Base-by-base conservation (phyloP, 1,139 yeast genomes). In the Suhomyces bribrorum region DNA sequence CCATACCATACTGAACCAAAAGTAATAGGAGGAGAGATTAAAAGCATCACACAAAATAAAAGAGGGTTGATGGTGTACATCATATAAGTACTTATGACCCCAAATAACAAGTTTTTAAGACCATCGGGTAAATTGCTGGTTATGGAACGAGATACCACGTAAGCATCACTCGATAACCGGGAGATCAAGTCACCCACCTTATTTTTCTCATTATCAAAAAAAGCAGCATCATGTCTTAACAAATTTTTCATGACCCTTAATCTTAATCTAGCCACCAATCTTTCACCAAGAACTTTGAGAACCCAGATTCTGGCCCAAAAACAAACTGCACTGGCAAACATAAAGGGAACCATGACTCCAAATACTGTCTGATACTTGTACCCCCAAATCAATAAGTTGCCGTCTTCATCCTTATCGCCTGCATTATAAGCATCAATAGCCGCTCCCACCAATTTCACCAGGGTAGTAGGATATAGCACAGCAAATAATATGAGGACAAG, bases 151-250 rank as follows among this genome's bases (percentile, higher is more conserved):
- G 68, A 73, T 28, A 64, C 81, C 25, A 74, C 76, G 48, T 75
- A 75, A 6, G 81, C 81, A 51, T 76, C 81, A 46, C 77, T 73
- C 12, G 79, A 73, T 32, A 77, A 64, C 37, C 79, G 58, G 15
- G 78, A 69, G 37, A 77, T 75, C 46, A 77, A 67, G 44, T 75
- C 77, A n/a, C 82, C 81, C 2, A 76, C 77, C 46, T 75, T 73
- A 51, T 77, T 73, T 46, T 74, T 76, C 25, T 75, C 79, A 29
- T 64, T 61, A 48, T 77, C 81, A 44, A 69, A 77, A 45, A 74
- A 77, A 3, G 69, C 64, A 7, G 77, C 56, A 49, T 77, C 82
- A 50, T 75, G 79, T 27, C 80, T 62, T 30, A 77, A 57, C 49
- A 76, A 60, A 45, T 71, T 66, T 48, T 73, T 71, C 75, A 76